phyloP scores from a whole-genome alignment of 2,329 filamentous ascomycete species.

The Rhynchosporium agropyri region DNA sequence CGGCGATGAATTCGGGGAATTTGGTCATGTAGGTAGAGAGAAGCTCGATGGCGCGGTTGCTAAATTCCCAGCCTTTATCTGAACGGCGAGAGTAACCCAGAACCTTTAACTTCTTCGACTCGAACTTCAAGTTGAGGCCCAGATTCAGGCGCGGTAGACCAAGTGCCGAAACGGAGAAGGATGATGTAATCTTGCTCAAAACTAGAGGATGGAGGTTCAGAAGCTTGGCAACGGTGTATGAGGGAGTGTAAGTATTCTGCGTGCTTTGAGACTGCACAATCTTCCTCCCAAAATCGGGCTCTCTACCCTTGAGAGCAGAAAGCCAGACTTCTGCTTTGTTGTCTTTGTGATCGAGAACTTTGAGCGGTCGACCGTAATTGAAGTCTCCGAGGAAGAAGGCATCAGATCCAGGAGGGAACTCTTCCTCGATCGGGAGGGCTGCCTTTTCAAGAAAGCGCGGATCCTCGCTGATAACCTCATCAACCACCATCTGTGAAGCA shows the following conservation, averaged over 20 bases:
- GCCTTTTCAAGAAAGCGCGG: constrained; percentile 88
- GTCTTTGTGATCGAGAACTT: constrained; percentile 72
- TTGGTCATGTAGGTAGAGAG: constrained; percentile 87
- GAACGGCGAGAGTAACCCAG: constrained; percentile 91
- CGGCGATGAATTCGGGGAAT: constrained; percentile 94
- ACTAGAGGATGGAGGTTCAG: constrained; percentile 83
- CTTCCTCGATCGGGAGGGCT: constrained; percentile 86
- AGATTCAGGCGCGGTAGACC: constrained; percentile 79
- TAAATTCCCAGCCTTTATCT: constrained; percentile 92
- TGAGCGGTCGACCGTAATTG: constrained; percentile 87
- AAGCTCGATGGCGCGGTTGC: constrained; percentile 76
- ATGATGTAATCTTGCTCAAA: constrained; percentile 93
- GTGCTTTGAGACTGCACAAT: constrained; percentile 73
- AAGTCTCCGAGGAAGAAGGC: constrained; percentile 95
- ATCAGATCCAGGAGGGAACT: constrained; percentile 80
- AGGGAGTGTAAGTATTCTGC: constrained; percentile 77
- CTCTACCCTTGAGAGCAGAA: constrained; percentile 70
- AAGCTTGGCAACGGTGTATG: constrained; percentile 83
- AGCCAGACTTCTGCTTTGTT: constrained; percentile 80
- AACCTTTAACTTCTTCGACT: constrained; percentile 93
- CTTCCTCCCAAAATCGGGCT: constrained; percentile 77
- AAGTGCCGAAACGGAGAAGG: constrained; percentile 82
- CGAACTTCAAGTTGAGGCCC: constrained; percentile 95
- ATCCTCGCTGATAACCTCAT: constrained; percentile 87
- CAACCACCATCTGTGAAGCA: constrained; percentile 88